Base-by-base conservation (phyloP, 2,329 filamentous ascomycete species). In the Beauveria rudraprayagi region DNA sequence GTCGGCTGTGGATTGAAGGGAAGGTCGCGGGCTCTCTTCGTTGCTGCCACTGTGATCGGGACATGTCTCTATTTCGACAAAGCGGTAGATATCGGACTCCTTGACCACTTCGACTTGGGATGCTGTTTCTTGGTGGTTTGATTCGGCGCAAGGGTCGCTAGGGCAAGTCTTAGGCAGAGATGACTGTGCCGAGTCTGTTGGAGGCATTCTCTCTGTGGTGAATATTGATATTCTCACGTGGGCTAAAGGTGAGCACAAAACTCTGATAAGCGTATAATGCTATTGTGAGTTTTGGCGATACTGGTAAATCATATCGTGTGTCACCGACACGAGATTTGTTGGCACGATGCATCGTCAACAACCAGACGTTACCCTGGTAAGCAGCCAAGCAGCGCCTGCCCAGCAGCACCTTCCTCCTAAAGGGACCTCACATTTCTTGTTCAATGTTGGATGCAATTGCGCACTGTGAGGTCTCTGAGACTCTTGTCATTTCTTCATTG, bases 341-440 rank as follows among this genome's bases (percentile, higher is more conserved):
- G 11, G 34, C 34, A 37, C 34, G 14, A 16, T 37, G 34, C 34
- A 16, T 37, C 34, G 34, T 37, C 34, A 11, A 16, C 34, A 16
- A 37, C 34, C 34, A 37, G 34, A 37, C 11, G 16, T 51, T 30
- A 19, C 8, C 37, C 16, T 14, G 4, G 34, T 11, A 34, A 52
- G 54, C n/a, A 10, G 43, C 30, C 17, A 46, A 34, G 19, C 30
- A 17, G 19, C 28, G 40, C 28, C 44, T 26, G 16, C 24, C n/a
- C n/a, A 59, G n/a, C 24, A 14, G 56, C 56, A 34, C 56, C 48
- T 59, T 52, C 56, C 56, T 19, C n/a, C n/a, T 34, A 11, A 19
- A n/a, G 10, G n/a, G 17, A 4, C 37, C 40, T 50, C n/a, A 1
- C 22, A 41, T 41, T 28, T 34, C 14, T 9, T 4, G 19, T 7